Evolutionary conservation across 352 stramenopile species (phyloP), one percentile per base, ranked within the genome.

Genomic region (Paralagenidium karlingii): DNA sequence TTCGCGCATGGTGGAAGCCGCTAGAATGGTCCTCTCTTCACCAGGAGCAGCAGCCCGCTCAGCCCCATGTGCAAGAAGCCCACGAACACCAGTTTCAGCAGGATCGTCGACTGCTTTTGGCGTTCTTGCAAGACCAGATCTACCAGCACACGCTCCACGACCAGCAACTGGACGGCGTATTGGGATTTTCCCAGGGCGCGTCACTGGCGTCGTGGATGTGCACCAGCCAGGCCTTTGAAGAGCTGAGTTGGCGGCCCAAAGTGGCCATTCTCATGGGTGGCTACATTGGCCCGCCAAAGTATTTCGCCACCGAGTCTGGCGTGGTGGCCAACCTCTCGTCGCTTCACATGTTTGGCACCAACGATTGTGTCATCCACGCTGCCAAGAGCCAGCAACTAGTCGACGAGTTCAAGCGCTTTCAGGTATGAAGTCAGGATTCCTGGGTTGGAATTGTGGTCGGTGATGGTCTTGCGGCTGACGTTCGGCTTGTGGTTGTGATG

Each of bases 101-200:
- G 13, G 73, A 84, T 37, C 58, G 69, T 18, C 52, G 63, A 15
- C 51, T 78, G 16, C 53, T 86, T 19, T 27, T 90, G 41, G 29
- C 41, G 8, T 84, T 79, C 38, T 30, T 90, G 39, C 65, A 64
- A 13, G 48, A 55, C 18, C 70, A 81, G 30, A 49, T 90, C 21
- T n/a, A n/a, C n/a, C n/a, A n/a, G n/a, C n/a, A n/a, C n/a, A n/a
- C n/a, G n/a, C n/a, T n/a, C n/a, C n/a, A n/a, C n/a, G 40, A 55
- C 3, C 58, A 75, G 36, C 53, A 76, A 1, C 53, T 88, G 13
- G 77, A 91, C 38, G 75, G 64, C 24, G 71, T 91, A 4, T 43
- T 91, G n/a, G 77, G 77, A 3, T 91, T 91, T 46, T 88, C 74
- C 3, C 77, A 91, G 48, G 77, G 77, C 26, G 77, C 77, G 13